phyloP scores from a whole-genome alignment of 2,329 filamentous ascomycete genomes.

The Pezicula neosporulosa region DNA sequence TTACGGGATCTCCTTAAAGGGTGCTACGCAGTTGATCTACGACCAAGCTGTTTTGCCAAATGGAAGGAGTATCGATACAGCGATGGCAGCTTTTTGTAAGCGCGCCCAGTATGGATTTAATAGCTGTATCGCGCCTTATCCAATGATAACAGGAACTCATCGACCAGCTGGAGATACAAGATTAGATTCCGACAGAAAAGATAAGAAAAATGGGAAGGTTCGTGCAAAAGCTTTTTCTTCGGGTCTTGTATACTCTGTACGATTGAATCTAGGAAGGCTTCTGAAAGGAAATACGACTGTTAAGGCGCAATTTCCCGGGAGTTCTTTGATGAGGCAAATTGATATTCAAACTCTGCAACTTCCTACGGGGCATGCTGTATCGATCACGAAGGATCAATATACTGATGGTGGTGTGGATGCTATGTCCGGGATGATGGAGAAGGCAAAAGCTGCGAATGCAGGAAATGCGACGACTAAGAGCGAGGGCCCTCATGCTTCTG shows the following conservation, averaged over 20 bases:
- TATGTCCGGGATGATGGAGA: too few relatives aligned
- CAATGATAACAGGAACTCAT: not conserved
- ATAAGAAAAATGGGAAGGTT: not conserved
- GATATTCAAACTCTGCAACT: not conserved
- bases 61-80: not conserved
- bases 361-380: not conserved
- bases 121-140: not conserved
- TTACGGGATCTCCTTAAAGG: not conserved
- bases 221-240: not conserved
- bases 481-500: too few relatives aligned
- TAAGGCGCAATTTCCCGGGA: not conserved
- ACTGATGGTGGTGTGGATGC: too few relatives aligned
- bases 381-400: not conserved
- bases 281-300: not conserved
- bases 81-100: not conserved
- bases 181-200: not conserved
- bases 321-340: not conserved
- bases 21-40: not conserved
- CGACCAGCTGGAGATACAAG: not conserved
- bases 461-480: too few relatives aligned
- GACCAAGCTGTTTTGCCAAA: not conserved
- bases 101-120: not conserved
- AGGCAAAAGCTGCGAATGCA: too few relatives aligned
- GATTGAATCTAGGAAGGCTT: not conserved
- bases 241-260: not conserved